These are phyloP conservation scores for Apium graveolens DNA, from an alignment of 129 eudicot genomes.

Conservation along the genomic window DNA sequence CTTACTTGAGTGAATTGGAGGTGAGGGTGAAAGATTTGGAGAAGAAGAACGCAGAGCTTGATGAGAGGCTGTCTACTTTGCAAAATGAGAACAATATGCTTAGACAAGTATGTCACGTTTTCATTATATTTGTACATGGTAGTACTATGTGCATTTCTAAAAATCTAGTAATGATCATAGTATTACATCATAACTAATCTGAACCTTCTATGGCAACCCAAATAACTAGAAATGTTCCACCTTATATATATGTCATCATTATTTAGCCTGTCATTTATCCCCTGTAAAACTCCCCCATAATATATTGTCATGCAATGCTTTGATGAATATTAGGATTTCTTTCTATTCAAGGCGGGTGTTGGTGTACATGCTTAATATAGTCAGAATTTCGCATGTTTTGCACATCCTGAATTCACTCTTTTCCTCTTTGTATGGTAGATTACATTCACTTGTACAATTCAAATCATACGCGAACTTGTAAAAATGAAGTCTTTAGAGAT, in stretches of 20 bases:
- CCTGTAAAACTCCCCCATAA: not conserved
- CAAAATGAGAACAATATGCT: slow-evolving; percentile 99
- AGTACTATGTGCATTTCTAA: not conserved
- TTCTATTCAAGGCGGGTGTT: not conserved
- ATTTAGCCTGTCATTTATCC: not conserved
- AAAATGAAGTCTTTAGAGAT: not conserved
- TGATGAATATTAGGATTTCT: not conserved
- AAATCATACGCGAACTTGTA: not conserved
- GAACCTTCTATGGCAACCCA: not conserved
- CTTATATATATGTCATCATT: not conserved
- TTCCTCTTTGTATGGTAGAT: not conserved
- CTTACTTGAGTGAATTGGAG: slow-evolving; percentile 73
- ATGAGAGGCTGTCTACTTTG: slow-evolving; percentile 81
- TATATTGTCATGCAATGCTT: not conserved
- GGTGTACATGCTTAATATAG: not conserved
- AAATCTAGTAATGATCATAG: not conserved
- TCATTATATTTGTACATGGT: not conserved
- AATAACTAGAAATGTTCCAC: not conserved
- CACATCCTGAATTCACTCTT: not conserved
- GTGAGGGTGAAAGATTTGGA: slow-evolving; percentile 79
- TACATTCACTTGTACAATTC: not conserved
- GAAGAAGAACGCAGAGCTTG: slow-evolving; percentile 81
- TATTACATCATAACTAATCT: not conserved
- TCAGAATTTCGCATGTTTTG: not conserved
- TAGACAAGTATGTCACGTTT: slow-evolving; percentile 61